Conservation (phyloP, 108 stramenopile species). For the Nannochloropsis granulata region DNA sequence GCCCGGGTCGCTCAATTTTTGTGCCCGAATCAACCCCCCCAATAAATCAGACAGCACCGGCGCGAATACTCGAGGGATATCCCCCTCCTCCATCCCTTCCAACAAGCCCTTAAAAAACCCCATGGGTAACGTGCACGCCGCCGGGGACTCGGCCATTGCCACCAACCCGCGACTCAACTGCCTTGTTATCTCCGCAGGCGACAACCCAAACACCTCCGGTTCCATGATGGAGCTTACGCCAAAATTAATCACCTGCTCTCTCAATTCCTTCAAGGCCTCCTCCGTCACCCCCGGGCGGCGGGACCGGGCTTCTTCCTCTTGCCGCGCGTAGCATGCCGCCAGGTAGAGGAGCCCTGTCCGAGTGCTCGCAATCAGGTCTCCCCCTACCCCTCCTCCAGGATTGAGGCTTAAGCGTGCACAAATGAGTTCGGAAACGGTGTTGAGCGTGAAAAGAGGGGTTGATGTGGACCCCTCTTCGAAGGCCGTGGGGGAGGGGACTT, state of each 20-base stretch:
- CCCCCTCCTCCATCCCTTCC: background rate
- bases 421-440: background rate
- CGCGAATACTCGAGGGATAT: background rate
- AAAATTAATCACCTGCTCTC: background rate
- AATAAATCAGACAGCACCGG: background rate
- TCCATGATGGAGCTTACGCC: background rate
- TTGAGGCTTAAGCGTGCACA: background rate
- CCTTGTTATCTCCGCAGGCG: background rate
- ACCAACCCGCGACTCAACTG: background rate
- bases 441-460: background rate
- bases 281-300: background rate
- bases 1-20: background rate
- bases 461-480: background rate
- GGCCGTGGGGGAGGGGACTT: background rate
- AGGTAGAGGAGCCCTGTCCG: background rate
- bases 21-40: background rate
- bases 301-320: background rate
- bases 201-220: background rate
- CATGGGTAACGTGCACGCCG: background rate
- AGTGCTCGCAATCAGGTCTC: background rate
- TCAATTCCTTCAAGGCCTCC: background rate
- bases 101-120: background rate
- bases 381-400: background rate
- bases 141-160: background rate
- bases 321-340: background rate